Conservation (phyloP, 2,329 filamentous ascomycete genomes). For the Pseudocercospora crystallina region DNA sequence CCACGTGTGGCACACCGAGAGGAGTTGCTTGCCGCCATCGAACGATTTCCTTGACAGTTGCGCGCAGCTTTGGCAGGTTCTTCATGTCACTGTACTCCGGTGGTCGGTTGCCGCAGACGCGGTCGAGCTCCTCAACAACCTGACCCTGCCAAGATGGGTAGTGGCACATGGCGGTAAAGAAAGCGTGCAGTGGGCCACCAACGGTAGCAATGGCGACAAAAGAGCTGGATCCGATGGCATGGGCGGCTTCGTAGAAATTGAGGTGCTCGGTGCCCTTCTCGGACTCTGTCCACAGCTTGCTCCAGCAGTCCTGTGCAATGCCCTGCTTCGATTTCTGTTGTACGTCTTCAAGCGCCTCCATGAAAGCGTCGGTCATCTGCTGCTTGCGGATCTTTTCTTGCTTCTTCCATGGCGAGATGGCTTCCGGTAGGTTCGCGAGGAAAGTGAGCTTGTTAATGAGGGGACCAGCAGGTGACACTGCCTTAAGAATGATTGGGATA, state of each 20-base stretch:
- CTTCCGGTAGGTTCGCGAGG: slow-evolving; percentile 31
- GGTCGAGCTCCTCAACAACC: slow-evolving; percentile 34
- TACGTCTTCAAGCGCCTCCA: slow-evolving; percentile 34
- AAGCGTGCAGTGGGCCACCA: slow-evolving; percentile 35
- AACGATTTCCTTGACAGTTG: slow-evolving; percentile 37
- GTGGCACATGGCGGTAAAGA: slow-evolving; percentile 37
- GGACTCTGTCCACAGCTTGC: slow-evolving; percentile 34
- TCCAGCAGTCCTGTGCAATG: slow-evolving; percentile 31
- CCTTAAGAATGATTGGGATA: slow-evolving; percentile 36
- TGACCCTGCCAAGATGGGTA: slow-evolving; percentile 34
- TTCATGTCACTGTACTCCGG: slow-evolving; percentile 34
- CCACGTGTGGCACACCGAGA: slow-evolving; percentile 43
- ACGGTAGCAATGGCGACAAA: slow-evolving; percentile 38
- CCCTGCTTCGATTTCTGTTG: slow-evolving; percentile 30
- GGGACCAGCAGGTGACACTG: slow-evolving; percentile 35
- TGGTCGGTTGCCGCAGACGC: slow-evolving; percentile 34
- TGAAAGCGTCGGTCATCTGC: slow-evolving; percentile 35
- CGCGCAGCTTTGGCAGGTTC: slow-evolving; percentile 34
- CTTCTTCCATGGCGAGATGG: slow-evolving; percentile 34
- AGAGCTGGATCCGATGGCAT: slow-evolving; percentile 36
- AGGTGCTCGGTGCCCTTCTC: slow-evolving; percentile 33
- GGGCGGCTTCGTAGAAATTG: slow-evolving; percentile 35
- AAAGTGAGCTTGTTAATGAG: slow-evolving; percentile 37
- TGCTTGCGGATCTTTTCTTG: slow-evolving; percentile 30
- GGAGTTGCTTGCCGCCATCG: slow-evolving; percentile 37